Conservation (phyloP, 2,329 filamentous ascomycete genomes). For the Colletotrichum musae region DNA sequence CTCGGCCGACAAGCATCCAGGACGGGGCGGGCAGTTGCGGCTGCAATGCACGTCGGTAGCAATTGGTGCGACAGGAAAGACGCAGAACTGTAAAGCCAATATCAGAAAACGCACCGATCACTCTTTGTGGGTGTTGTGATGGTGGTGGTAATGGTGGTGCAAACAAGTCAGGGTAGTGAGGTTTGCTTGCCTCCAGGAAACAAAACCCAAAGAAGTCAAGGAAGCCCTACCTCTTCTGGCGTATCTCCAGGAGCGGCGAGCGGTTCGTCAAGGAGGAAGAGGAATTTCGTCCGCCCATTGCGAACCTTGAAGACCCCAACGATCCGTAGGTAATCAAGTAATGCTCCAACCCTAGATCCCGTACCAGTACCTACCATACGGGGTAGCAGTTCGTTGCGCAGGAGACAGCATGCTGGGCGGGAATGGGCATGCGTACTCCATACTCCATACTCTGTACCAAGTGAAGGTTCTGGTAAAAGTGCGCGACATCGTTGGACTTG, state of each 20-base stretch:
- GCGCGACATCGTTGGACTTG: background rate
- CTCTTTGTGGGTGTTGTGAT: background rate
- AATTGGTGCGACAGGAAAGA: conserved; percentile 12
- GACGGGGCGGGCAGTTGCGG: conserved; percentile 2
- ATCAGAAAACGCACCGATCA: too few relatives aligned
- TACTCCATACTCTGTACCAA: too few relatives aligned
- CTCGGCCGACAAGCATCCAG: conserved; percentile 29
- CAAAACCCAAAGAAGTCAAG: conserved; percentile 13
- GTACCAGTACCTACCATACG: background rate
- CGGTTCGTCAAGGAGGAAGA: conserved; percentile 25
- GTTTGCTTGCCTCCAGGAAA: background rate
- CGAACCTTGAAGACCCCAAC: background rate
- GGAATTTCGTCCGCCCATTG: background rate
- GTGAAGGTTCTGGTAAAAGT: background rate
- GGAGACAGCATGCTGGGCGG: background rate
- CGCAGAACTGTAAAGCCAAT: background rate
- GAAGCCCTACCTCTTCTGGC: conserved; percentile 12
- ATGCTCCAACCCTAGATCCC: background rate
- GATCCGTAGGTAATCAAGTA: background rate
- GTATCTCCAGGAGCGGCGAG: background rate
- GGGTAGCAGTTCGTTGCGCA: conserved; percentile 17
- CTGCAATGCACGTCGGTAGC: conserved; percentile 13
- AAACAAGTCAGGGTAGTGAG: too few relatives aligned
- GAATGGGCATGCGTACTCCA: background rate
- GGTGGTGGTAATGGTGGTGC: background rate